Base-by-base conservation (phyloP, 2,329 filamentous ascomycete species). In the Fusarium keratoplasticum region DNA sequence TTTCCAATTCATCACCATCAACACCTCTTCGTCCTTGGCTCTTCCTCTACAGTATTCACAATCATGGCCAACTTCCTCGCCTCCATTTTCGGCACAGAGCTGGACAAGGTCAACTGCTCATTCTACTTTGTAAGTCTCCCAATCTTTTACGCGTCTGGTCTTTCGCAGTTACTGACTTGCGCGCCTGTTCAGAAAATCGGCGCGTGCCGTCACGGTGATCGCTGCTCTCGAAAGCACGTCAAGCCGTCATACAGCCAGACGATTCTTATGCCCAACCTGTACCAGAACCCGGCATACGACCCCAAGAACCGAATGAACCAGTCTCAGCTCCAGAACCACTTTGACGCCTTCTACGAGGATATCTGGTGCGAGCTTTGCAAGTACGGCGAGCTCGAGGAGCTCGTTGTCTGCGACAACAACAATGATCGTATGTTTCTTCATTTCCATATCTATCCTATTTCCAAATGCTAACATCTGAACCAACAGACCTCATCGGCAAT, bases 361-460 rank as follows among this genome's bases (percentile, higher is more conserved):
- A 95, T 99, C 77, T 99, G 96, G 96, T 98, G 96, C 87, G 96
- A 99, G 90, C 94, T 99, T 88, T 98, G 96, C 92, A 95, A 97
- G 86, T 99, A 97, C 83, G 96, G 96, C 77, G 95, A 98, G 86
- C 89, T 98, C 38, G 96, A 99, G 86, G 96, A 99, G 86, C 90
- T 99, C 14, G 96, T 99, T 14, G 96, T 99, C 4, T 99, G 96
- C 86, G 96, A 99, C 87, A 99, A 99, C 85, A 98, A 98, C 86
- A 99, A 99, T 86, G 96, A 99, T 82, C 96, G 92, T 94, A 83
- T 78, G 92, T 90, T 10, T 85, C 67, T 64, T 55, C 20, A 54
- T 38, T 16, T 57, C 16, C 33, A 22, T 16, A 9, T 10, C 7
- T 33, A 20, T 44, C 14, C 47, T 10, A 10, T 27, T 52, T n/a